Evolutionary conservation across 495 filamentous ascomycete genomes (phyloP), one percentile per base, ranked within the genome.

Genomic region (Xylaria scruposa): DNA sequence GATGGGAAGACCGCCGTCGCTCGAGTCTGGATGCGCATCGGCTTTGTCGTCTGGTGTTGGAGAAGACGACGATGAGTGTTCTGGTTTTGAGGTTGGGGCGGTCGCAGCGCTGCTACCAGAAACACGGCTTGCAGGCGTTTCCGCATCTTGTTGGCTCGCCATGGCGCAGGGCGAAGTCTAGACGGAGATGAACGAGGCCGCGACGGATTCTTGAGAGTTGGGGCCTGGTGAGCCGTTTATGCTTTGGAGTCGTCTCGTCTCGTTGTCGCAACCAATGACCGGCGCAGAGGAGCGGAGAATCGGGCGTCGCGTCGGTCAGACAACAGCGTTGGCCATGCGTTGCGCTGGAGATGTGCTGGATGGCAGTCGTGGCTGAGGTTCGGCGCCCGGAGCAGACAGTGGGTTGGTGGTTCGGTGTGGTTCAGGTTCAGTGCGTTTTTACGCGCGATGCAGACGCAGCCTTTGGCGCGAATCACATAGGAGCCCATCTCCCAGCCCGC

Each of bases 11-110:
- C 70, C 49, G 38, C 63, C 38, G 46, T 72, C 21, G 58, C 72
- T 64, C 31, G 77, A 56, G 33, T 80, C 72, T 56, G 78, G 71
- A 62, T 77, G 80, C 46, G 80, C 78, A 72, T 78, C 78, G 44
- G 74, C 70, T 40, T 75, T 81, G 56, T 76, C 72, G 49, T 72
- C 69, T 42, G 75, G 76, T 7, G 78, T 74, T 9, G 78, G 73
- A 21, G 78, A 74, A 15, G 77, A 75, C 10, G 79, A 71, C 21
- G 82, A 78, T 15, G 79, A 68, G 67, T 76, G 70, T 56, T 77
- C 77, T 21, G 77, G 72, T 61, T 77, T 75, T 12, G 77, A 77
- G 8, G 76, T 69, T 26, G 78, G 74, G 17, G 70, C 66, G n/a
- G 75, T 70, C 53, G 59, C 40, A 38, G 19, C 42, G 29, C 40